Evolutionary conservation across 148 eudicot genomes (phyloP).

Genomic region (Gaultheria prostrata): DNA sequence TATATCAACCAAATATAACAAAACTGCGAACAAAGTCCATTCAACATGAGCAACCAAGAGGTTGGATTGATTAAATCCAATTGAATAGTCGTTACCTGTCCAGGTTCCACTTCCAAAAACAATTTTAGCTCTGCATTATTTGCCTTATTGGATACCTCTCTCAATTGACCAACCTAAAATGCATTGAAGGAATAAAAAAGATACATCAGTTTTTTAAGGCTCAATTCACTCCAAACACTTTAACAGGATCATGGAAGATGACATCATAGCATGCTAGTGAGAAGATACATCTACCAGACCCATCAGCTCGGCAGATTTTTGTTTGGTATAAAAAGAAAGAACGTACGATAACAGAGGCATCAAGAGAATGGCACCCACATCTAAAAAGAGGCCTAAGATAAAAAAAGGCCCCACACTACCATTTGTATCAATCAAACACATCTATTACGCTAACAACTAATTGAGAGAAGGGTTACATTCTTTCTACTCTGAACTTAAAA

Average conservation of each 20-base stretch:
- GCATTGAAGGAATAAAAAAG: not conserved
- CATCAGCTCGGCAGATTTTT: not conserved
- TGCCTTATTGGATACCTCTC: constrained; percentile 69
- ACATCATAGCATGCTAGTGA: not conserved
- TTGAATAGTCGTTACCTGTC: constrained; percentile 46
- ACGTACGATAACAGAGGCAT: not conserved
- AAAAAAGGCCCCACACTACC: not conserved
- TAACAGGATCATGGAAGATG: not conserved
- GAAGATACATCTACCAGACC: not conserved
- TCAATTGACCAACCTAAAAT: constrained; percentile 78
- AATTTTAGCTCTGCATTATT: constrained; percentile 80
- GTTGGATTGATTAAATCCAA: not conserved
- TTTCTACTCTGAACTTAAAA: not conserved
- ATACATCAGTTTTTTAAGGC: not conserved
- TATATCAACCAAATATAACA: constrained; percentile 11
- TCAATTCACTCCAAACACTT: not conserved
- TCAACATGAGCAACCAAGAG: not conserved
- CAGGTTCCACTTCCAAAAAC: constrained; percentile 79
- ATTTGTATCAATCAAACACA: not conserved
- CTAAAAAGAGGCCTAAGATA: not conserved
- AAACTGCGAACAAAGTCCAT: not conserved
- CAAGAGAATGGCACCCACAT: not conserved
- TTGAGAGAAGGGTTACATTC: not conserved
- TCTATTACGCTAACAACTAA: not conserved
- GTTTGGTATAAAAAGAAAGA: not conserved